phyloP scores from a whole-genome alignment of 2,329 filamentous ascomycete species.

The Fusarium metavorans region DNA sequence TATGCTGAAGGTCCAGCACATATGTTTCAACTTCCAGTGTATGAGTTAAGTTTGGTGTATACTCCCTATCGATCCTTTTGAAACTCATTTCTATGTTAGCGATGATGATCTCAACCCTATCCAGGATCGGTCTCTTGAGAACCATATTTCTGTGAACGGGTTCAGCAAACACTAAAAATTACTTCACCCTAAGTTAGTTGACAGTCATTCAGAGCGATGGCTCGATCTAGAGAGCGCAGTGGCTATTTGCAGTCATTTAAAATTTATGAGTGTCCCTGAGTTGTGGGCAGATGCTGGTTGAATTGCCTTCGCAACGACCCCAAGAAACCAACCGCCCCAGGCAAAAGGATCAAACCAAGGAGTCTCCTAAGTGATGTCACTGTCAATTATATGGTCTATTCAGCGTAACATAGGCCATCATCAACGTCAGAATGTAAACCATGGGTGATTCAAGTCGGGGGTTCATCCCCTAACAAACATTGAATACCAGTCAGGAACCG shows the following conservation, averaged over 20 bases:
- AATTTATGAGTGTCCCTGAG: too few species aligned
- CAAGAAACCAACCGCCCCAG: too few species aligned
- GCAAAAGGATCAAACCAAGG: not conserved
- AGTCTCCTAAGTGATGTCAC: not conserved
- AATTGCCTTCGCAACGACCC: too few species aligned
- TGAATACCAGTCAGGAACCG: not conserved
- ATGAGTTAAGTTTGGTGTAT: not conserved
- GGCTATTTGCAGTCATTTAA: too few species aligned
- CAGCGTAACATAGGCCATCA: not conserved
- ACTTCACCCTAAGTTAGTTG: too few species aligned
- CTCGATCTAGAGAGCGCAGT: too few species aligned
- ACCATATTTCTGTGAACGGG: not conserved
- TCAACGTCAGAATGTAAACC: not conserved
- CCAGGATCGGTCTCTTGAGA: not conserved
- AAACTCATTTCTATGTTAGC: not conserved
- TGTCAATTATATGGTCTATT: fast-evolving
- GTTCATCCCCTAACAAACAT: not conserved
- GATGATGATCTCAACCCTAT: not conserved
- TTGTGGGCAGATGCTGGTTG: too few species aligned
- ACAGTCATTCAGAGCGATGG: too few species aligned
- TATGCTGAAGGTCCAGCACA: not conserved
- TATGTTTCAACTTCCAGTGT: not conserved
- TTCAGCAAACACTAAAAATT: too few species aligned
- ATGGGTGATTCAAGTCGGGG: not conserved
- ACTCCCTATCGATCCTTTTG: not conserved